phyloP scores from a whole-genome alignment of 805 yeast species.

The Nakazawaea peltata region DNA sequence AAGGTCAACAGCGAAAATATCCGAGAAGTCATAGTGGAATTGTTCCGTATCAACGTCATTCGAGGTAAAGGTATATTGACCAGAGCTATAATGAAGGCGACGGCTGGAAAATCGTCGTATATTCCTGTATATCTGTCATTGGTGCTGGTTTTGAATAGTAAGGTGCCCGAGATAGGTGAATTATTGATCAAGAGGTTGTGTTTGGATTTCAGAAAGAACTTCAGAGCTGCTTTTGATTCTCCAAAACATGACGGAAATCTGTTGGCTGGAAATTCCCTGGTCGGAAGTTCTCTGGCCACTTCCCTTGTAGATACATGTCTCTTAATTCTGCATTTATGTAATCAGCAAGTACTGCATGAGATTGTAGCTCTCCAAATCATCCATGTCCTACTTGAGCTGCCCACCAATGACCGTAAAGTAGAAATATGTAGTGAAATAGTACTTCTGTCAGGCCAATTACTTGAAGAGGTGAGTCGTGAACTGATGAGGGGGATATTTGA shows the following conservation, averaged over 20 bases:
- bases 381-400: constrained; percentile 34
- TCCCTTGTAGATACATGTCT: constrained; percentile 13
- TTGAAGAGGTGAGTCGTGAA: constrained; percentile 32
- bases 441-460: constrained; percentile 40
- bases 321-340: constrained; percentile 56
- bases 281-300: neutral
- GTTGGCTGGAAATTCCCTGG: too few relatives aligned
- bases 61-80: constrained; percentile 57
- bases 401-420: constrained; percentile 42
- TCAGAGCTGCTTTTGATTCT: constrained; percentile 34
- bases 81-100: constrained; percentile 48
- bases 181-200: constrained; percentile 45
- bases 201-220: constrained; percentile 49
- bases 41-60: constrained; percentile 50
- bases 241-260: constrained; percentile 34
- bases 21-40: constrained; percentile 33
- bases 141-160: constrained; percentile 52
- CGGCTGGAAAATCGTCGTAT: constrained; percentile 28
- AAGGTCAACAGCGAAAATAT: constrained; percentile 39
- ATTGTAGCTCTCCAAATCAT: constrained; percentile 44
- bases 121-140: constrained; percentile 51
- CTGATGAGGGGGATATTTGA: constrained; percentile 46
- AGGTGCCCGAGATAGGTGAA: constrained; percentile 63
- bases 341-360: constrained; percentile 53
- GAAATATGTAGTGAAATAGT: constrained; percentile 46